Base-by-base conservation (phyloP, 441 rosid genomes). In the Populus hybrid region DNA sequence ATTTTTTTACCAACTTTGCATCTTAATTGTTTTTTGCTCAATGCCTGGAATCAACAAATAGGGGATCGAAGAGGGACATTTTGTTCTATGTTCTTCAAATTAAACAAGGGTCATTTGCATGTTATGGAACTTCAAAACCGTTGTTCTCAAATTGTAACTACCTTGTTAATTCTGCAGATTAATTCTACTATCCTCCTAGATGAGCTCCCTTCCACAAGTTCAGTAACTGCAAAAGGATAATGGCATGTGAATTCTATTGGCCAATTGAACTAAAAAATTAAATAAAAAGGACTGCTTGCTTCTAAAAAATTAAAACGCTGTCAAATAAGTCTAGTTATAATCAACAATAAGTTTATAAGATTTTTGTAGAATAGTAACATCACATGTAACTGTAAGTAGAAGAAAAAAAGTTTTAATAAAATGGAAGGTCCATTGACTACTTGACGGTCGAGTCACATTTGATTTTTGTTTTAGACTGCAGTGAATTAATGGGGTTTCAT, bases 151-250 rank as follows among this genome's bases (percentile, higher is more conserved):
- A 73, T 77, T 82, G 79, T 18, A 70, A 53, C 75, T 79, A 82
- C 64, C 81, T 80, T 75, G 85, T 63, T 70, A 28, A 28, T 28
- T 28, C 69, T 83, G 88, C 89, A 92, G 64, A 92, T 91, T 18
- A 87, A 68, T 80, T 91, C 95, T 9, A 93, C 94, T 53, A 90
- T 87, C 28, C 64, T 87, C 78, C 91, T 87, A 23, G 95, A 88
- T 71, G 86, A 88, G 68, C 89, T 89, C 76, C 92, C 95, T 75
- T 88, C 87, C 74, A 70, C 57, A 26, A 91, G 89, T 76, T 82
- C 88, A 69, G 85, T 80, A 16, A 89, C 97, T 93, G 84, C 74
- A 81, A n/a, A 70, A 50, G 4, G 53, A 78, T 30, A 70, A 32
- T 10, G 16, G 50, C 71, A 46, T 53, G 40, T 50, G 73, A 71